Conservation (phyloP, 768 basidiomycete genomes). For the Ephemerocybe angulata region DNA sequence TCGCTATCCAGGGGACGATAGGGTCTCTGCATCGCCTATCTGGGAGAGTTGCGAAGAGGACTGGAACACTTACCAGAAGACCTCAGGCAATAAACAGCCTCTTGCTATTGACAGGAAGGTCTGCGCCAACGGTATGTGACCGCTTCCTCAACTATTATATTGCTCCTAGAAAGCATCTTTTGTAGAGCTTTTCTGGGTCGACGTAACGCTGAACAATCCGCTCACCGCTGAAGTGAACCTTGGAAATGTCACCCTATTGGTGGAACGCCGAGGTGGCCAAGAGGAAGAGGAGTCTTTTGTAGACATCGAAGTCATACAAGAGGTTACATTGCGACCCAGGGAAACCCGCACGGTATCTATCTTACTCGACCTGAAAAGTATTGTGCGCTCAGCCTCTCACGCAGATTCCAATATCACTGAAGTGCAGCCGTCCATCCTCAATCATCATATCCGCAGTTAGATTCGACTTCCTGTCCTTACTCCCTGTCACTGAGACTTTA, state of each 20-base stretch:
- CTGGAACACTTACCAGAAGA: constrained; percentile 62
- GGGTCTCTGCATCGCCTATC: constrained; percentile 37
- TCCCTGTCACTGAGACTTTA: constrained; percentile 65
- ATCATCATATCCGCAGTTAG: constrained; percentile 54
- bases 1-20: constrained; percentile 50
- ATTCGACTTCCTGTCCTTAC: constrained; percentile 71
- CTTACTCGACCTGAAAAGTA: background rate
- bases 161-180: background rate
- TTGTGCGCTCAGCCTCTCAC: background rate
- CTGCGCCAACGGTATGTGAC: constrained; percentile 53
- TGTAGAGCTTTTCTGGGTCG: constrained; percentile 75
- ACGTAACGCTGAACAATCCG: constrained; percentile 67
- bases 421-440: constrained; percentile 45
- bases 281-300: constrained; percentile 35
- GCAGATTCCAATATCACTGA: constrained; percentile 66
- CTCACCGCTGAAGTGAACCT: constrained; percentile 71
- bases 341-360: constrained; percentile 61
- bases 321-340: constrained; percentile 56
- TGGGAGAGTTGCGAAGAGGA: constrained; percentile 67
- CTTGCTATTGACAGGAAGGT: constrained; percentile 57
- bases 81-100: constrained; percentile 48
- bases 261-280: constrained; percentile 37
- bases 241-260: constrained; percentile 53
- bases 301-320: constrained; percentile 57
- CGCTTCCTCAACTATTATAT: background rate